Evolutionary conservation across 2,329 filamentous ascomycete species (phyloP), one percentile per base, ranked within the genome.

Genomic region (Sporothrix inflata): DNA sequence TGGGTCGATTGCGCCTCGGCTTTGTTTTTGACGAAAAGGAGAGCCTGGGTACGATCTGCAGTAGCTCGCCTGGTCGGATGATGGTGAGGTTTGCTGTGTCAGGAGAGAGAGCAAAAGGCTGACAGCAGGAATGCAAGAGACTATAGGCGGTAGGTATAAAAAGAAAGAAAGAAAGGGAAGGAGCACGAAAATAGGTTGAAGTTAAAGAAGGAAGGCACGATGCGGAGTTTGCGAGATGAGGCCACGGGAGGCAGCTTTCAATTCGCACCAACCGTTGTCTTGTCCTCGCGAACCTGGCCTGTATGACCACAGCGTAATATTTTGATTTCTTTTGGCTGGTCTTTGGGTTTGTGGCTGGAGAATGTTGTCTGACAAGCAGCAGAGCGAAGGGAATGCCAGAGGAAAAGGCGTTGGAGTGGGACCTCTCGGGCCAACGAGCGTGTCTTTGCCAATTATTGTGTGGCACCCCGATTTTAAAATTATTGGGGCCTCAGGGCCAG

Each of bases 381-480:
- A 30, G 19, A 53, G 55, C 49, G 38, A 47, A 60, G 19, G 51
- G 24, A 49, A 68, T 60, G 42, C 63, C 45, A 68, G 61, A 49
- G 60, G 53, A 71, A 60, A 42, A 14, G 40, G 61, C 51, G 34
- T 40, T 51, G 69, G 67, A 49, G 67, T 73, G 71, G 71, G 61
- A 70, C 60, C 51, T 49, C 51, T 60, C 51, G 51, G 71, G 40
- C 38, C 61, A 34, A 70, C 21, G 66, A 60, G 55, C 21, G 57
- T 45, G 47, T 51, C 53, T 34, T n/a, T 70, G 47, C 38, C 45
- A 70, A 71, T 72, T 60, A 69, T 71, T 65, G 30, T 67, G 72
- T 72, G 71, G 73, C 73, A 70, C 71, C 65, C 69, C 67, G 69
- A 55, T 53, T 69, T 69, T 45, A 55, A 74, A 73, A 73, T 72